Conservation (phyloP, 352 stramenopile genomes). For the Globisporangium megalacanthum region DNA sequence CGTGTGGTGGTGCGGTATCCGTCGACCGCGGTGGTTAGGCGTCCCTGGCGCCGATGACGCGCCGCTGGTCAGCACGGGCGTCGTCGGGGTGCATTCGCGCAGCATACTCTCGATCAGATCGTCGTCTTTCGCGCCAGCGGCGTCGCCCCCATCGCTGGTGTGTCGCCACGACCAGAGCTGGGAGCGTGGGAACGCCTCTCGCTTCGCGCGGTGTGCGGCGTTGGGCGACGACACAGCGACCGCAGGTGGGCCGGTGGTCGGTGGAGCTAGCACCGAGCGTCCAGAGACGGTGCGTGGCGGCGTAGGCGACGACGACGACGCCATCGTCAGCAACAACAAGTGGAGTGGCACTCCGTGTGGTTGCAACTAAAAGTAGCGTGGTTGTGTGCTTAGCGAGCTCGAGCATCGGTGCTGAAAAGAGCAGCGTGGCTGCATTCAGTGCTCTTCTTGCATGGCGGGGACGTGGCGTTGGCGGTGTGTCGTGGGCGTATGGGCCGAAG, state of each 20-base stretch:
- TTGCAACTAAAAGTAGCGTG: too few species aligned
- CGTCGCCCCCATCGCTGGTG: not conserved
- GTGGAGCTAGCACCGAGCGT: not conserved
- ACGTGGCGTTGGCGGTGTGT: too few species aligned
- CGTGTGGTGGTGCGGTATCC: slow-evolving; percentile 8
- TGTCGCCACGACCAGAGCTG: slow-evolving; percentile 57
- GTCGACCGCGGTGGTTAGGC: slow-evolving; percentile 2
- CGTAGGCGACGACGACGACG: slow-evolving; percentile 3
- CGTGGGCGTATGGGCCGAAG: too few species aligned
- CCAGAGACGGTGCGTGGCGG: not conserved
- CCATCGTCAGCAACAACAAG: not conserved
- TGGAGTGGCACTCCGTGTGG: too few species aligned
- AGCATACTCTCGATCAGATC: slow-evolving; percentile 56
- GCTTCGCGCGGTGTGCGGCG: slow-evolving; percentile 14
- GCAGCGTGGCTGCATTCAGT: too few species aligned
- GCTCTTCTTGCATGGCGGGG: too few species aligned
- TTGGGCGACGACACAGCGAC: slow-evolving; percentile 4
- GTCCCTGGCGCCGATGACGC: slow-evolving; percentile 6
- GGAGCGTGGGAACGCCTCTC: slow-evolving; percentile 44
- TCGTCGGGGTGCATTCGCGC: slow-evolving; percentile 33
- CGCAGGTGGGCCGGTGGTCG: not conserved
- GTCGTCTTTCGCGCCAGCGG: slow-evolving; percentile 21
- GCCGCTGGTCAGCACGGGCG: slow-evolving; percentile 6
- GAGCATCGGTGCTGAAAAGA: too few species aligned
- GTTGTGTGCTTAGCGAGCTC: too few species aligned